Evolutionary conservation across 169 alveolate species (phyloP), one percentile per base, ranked within the genome.

Genomic region (Ichthyophthirius multifiliis): DNA sequence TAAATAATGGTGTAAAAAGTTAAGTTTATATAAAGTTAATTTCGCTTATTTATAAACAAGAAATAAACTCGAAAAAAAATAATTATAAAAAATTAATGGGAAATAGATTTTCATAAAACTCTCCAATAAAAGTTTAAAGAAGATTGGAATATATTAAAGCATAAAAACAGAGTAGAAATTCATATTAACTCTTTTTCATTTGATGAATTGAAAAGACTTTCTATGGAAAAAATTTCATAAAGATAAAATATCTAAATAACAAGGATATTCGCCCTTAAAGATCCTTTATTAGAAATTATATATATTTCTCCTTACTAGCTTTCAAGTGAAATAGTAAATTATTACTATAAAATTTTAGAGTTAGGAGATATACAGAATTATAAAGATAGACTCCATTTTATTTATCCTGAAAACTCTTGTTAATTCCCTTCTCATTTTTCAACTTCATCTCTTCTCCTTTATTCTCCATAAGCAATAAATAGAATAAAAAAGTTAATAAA

Each of bases 171-270:
- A 80, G 85, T 87, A 34, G 96, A 92, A 81, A 87, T 92, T n/a
- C 96, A 92, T 73, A 80, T 87, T 16, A 85, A 84, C 55, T 48
- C 87, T 10, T 86, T 75, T 41, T 81, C 94, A 1, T 86, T 79
- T 62, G 79, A 84, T 63, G 94, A 94, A 82, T 76, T 82, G 74
- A 48, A 89, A 75, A 85, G 96, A 73, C 64, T 89, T 1, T 46
- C 94, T 6, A 89, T 89, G 88, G 94, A 92, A 39, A 81, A 81
- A 39, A 46, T 83, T 45, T 65, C 82, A 32, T 84, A 87, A 75
- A 84, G 90, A 75, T 85, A 92, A 48, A 92, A 92, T 79, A 48
- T 89, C 7, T 75, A 92, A 71, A 87, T 92, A 31, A 83, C 94
- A 9, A 76, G 96, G 71, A 89, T 92, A 18, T 92, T 92, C 39